Base-by-base conservation (phyloP, 176 grass and related monocot genomes). In the Echinochloa phyllopogon region DNA sequence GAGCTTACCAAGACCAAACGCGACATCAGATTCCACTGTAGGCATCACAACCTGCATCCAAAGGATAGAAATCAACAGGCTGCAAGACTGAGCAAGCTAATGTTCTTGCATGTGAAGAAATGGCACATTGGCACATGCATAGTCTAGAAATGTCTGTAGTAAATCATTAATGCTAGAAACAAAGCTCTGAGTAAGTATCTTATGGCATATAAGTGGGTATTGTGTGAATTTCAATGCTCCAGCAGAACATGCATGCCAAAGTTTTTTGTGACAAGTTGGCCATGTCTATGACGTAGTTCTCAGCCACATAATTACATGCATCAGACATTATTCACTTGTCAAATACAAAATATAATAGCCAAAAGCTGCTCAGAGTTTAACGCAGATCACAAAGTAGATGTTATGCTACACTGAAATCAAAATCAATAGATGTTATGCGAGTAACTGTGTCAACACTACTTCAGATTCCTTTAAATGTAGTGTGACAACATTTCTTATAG, bases 1-100 rank as follows among this genome's bases (percentile, higher is more conserved):
- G 39, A 93, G 92, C 90, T 92, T 98, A 75, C 96, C 96, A 84
- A 95, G 89, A 76, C 95, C 95, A 95, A 98, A 98, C 82, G 95
- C 93, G 74, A 94, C 89, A 90, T 98, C 96, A 8, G 89, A 92
- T 92, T 95, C 89, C 36, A 95, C 93, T 2, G 91, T 95, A 39
- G 96, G 93, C 96, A 95, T 98, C 71, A 98, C 89, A 58, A 95
- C 93, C 96, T 98, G 69, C 20, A 76, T 21, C 21, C 21, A 86
- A 63, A 48, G 50, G 23, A 66, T 14, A 86, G 3, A 74, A 74
- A 6, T 60, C 20, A 83, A 68, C 10, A 71, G 51, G 16, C 13
- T 80, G n/a, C 4, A 73, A 76, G 15, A 33, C 70, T 73, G 8
- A 81, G 27, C 4, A 56, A 69, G n/a, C 25, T 21, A 79, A 4